Conservation (phyloP, 1,139 yeast species). For the Candida mesenterica region DNA sequence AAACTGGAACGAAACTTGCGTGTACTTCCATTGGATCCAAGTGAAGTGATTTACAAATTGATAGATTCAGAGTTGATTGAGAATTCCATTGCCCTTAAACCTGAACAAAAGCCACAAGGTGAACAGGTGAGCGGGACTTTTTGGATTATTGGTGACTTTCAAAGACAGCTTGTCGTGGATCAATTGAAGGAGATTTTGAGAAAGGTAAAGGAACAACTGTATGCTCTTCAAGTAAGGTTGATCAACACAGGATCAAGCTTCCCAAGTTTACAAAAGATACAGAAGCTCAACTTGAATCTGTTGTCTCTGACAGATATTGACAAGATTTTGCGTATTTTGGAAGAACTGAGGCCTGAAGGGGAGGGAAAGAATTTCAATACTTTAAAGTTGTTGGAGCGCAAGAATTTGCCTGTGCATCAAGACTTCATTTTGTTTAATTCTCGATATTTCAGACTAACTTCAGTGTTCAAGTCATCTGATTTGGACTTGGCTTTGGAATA, state of each 20-base stretch:
- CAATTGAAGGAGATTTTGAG: conserved; percentile 42
- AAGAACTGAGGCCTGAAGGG: conserved; percentile 8
- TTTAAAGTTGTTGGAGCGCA: conserved; percentile 21
- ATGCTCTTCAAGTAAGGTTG: conserved; percentile 37
- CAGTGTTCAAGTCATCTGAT: conserved; percentile 19
- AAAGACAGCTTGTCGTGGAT: conserved; percentile 26
- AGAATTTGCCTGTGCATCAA: conserved; percentile 35
- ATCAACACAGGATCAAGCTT: conserved; percentile 14
- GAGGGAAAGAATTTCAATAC: neutral
- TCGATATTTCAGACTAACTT: conserved; percentile 36
- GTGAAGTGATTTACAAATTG: conserved; percentile 32
- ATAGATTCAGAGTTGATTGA: conserved; percentile 30
- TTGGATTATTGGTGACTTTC: conserved; percentile 60
- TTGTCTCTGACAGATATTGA: conserved; percentile 16
- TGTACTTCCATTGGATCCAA: conserved; percentile 35
- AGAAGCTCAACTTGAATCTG: conserved; percentile 10
- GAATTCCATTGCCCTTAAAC: conserved; percentile 18
- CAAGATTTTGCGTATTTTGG: conserved; percentile 12
- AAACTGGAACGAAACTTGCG: conserved; percentile 31
- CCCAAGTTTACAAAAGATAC: neutral
- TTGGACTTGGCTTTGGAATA: conserved; percentile 31
- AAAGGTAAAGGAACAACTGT: conserved; percentile 22
- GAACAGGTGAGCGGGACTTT: conserved; percentile 30
- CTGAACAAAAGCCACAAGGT: conserved; percentile 8
- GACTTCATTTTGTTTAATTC: conserved; percentile 41